These are phyloP conservation scores for Pinus tabuliformis DNA, from an alignment of 75 land plant genomes.

Conservation along the genomic window DNA sequence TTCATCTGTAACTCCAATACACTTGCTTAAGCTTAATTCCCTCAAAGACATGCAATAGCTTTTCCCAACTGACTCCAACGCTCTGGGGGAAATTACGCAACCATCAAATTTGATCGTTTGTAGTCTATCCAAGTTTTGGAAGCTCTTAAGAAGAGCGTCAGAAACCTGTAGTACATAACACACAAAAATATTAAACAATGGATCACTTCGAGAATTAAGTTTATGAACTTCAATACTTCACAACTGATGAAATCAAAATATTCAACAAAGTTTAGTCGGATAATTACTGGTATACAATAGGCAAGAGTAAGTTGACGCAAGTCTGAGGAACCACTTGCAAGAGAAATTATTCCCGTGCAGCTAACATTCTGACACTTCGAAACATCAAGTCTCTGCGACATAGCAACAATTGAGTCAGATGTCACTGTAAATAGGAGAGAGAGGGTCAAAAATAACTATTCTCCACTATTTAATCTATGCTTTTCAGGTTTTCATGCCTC, in stretches of 20 bases:
- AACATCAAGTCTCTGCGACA: conserved; percentile 47
- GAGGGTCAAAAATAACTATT: too few relatives aligned
- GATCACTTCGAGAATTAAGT: neutral
- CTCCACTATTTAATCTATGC: too few relatives aligned
- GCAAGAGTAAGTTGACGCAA: conserved; percentile 49
- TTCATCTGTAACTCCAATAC: conserved; percentile 84
- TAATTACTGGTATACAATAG: conserved; percentile 37
- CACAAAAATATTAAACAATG: neutral
- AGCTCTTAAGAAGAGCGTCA: conserved; percentile 22
- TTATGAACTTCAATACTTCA: neutral
- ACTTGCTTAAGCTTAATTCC: conserved; percentile 92
- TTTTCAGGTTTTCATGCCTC: too few relatives aligned
- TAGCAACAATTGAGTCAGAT: too few relatives aligned
- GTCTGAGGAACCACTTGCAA: conserved; percentile 31
- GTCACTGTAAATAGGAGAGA: too few relatives aligned
- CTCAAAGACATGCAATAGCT: conserved; percentile 54
- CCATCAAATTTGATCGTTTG: conserved; percentile 77
- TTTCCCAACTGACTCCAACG: conserved; percentile 60
- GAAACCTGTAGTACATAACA: conserved; percentile 33
- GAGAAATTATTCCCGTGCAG: conserved; percentile 38
- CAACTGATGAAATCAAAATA: neutral
- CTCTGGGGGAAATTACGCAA: conserved; percentile 54
- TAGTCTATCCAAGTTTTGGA: conserved; percentile 36
- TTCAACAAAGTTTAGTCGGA: neutral
- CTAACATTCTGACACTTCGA: conserved; percentile 54